Evolutionary conservation across 2,329 filamentous ascomycete genomes (phyloP), one percentile per base, ranked within the genome.

Genomic region (Cladophialophora exuberans): DNA sequence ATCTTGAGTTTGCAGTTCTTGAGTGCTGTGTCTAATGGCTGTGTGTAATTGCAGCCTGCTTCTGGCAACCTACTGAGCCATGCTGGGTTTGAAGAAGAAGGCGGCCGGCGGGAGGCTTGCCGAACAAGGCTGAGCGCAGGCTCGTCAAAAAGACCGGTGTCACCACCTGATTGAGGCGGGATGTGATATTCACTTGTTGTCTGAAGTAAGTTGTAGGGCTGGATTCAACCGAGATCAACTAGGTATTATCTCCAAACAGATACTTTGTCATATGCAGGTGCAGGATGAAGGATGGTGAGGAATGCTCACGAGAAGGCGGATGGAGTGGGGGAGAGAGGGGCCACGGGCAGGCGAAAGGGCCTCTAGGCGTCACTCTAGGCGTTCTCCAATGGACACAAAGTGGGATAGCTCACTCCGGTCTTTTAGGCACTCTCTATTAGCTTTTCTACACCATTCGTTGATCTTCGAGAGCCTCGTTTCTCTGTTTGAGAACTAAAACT

Each of bases 1-100:
- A 97, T 97, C 68, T 65, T 73, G 46, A 26, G 15, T 20, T 10
- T 52, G 10, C 35, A 7, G 10, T 38, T 10, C 1, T 20, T n/a
- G 35, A 13, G 17, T 31, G 23, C 6, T 39, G 25, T 10, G 31
- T 20, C 36, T 17, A 6, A 10, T 36, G 31, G 18, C 15, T 50
- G 38, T 39, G 18, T n/a, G 25, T 31, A 36, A 25, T 23, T 23
- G 17, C 28, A 25, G 45, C 17, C 38, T 20, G 25, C 22, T 42
- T 10, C 18, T 23, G 44, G 22, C 26, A 13, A 38, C 25, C 43
- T 59, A 56, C 26, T 45, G 47, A 30, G 38, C 47, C 53, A 56
- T 56, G 42, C 20, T 47, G 31, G 28, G 23, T 22, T 4, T 41
- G 22, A 28, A 18, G 4, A 22, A 30, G n/a, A 36, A 15, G 6